A percentile compares a stretch with the other conserved stretches of the same genome.
These are phyloP conservation scores for Arabidopsis arenosa DNA, from an alignment of 345 rosid genomes.

Conservation along the genomic window DNA sequence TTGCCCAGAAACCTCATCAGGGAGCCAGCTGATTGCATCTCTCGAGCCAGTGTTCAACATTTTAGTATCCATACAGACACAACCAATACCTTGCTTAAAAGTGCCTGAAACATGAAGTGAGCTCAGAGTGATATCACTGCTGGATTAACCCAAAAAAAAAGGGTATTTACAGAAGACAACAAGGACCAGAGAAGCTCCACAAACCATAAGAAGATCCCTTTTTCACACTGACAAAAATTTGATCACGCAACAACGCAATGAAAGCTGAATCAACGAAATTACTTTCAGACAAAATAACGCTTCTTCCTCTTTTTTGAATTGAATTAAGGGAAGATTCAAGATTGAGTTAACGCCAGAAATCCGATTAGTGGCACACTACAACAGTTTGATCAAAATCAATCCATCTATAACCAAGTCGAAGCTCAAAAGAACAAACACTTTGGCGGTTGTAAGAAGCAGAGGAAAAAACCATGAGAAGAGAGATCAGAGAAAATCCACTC, in stretches of 20 bases:
- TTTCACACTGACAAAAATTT: not conserved
- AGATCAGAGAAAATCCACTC: not conserved
- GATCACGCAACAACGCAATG: not conserved
- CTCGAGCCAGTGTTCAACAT: not conserved
- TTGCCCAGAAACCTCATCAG: not conserved
- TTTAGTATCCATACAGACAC: not conserved
- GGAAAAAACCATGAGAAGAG: not conserved
- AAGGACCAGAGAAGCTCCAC: not conserved
- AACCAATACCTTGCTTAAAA: not conserved
- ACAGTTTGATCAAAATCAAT: not conserved
- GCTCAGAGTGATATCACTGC: not conserved
- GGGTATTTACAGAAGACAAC: too few species aligned
- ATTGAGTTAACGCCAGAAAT: not conserved
- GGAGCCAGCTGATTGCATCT: constrained; percentile 20
- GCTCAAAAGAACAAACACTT: not conserved
- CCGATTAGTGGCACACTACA: not conserved
- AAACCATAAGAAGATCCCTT: not conserved
- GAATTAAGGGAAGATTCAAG: not conserved
- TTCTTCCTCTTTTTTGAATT: not conserved
- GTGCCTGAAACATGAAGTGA: not conserved
- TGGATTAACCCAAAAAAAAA: not conserved
- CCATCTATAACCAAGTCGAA: not conserved
- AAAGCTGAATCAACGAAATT: not conserved
- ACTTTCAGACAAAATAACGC: not conserved
- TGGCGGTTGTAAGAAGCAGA: not conserved